Evolutionary conservation across 23 red algal species (phyloP), one percentile per base, ranked within the genome.

Genomic region (Chondrus crispus): DNA sequence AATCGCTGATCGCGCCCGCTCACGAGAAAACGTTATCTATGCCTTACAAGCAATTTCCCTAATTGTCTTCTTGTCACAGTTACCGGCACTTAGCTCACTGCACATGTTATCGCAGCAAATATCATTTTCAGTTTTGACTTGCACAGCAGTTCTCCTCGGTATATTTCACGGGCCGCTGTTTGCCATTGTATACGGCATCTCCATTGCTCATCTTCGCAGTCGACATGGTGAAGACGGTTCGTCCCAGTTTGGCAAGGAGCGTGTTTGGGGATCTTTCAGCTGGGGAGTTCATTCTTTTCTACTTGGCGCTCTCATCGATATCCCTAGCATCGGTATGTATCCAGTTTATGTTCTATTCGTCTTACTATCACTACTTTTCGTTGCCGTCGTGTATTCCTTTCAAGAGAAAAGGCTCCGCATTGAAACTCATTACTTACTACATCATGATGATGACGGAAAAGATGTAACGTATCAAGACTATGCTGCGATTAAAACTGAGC

Each of bases 201-300:
- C 48, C 40, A 36, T 82, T 19, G 73, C 43, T 39, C 16, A 44
- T 35, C 89, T 93, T 38, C 74, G 68, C 51, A 26, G 47, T 14
- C 32, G 62, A 42, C 68, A 74, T 57, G 85, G 85, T 8, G 53
- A 74, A 28, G 70, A 84, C 12, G 76, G 48, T 7, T 54, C 60
- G 42, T 41, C 55, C 16, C 87, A 41, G 33, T 42, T 82, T 18
- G 89, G 89, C 5, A 51, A 75, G 35, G 89, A 93, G 41, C 55
- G 89, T 29, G 5, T 93, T 28, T 93, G 78, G 54, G 89, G 89
- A 8, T 75, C 89, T 2, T 16, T 85, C 43, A 93, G 89, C 48
- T 93, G 89, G 89, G 89, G 68, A 36, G 20, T 28, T 19, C 50
- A 53, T 2, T 53, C 41, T 26, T 49, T 84, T 72, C 77, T 54